phyloP scores from a whole-genome alignment of 257 asterid genomes.

The Eucommia ulmoides region DNA sequence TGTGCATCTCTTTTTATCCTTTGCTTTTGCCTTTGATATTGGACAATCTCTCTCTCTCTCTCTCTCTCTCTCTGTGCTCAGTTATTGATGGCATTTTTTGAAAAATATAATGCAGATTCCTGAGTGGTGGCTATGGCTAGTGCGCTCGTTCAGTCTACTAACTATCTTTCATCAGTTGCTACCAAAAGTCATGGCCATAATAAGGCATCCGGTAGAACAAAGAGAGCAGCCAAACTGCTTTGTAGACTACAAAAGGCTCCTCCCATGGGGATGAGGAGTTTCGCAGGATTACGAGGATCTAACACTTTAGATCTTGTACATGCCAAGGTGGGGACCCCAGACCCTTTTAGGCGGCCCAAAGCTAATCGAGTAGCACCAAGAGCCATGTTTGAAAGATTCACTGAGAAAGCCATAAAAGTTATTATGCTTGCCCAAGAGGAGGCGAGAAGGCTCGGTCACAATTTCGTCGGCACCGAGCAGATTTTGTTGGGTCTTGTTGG shows the following conservation, averaged over 20 bases:
- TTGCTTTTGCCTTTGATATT: background rate
- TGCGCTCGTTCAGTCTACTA: constrained; percentile 54
- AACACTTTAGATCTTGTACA: constrained; percentile 62
- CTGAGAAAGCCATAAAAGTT: constrained; percentile 92
- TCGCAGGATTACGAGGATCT: constrained; percentile 62
- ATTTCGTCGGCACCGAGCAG: constrained; percentile 96
- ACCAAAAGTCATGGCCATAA: constrained; percentile 32
- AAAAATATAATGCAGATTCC: constrained; percentile 20
- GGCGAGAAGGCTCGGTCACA: constrained; percentile 95
- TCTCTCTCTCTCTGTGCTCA: background rate
- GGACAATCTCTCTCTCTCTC: background rate
- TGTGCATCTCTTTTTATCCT: background rate
- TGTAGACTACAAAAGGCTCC: constrained; percentile 31
- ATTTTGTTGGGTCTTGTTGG: constrained; percentile 90
- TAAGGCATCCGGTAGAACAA: constrained; percentile 33
- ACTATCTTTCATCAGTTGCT: constrained; percentile 47
- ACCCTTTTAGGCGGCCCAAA: constrained; percentile 31
- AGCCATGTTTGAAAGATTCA: constrained; percentile 98
- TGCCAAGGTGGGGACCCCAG: constrained; percentile 49
- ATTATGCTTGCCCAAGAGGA: constrained; percentile 99
- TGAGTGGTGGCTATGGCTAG: constrained; percentile 54
- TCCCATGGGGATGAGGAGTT: constrained; percentile 30
- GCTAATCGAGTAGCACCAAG: constrained; percentile 42
- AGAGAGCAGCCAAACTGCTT: constrained; percentile 37
- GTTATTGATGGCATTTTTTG: background rate